Percentiles rank a stretch among this genome's conserved stretches.
These are phyloP conservation scores for Melanomma pulvis-pyrius DNA, from an alignment of 495 filamentous ascomycete species.

Conservation along the genomic window DNA sequence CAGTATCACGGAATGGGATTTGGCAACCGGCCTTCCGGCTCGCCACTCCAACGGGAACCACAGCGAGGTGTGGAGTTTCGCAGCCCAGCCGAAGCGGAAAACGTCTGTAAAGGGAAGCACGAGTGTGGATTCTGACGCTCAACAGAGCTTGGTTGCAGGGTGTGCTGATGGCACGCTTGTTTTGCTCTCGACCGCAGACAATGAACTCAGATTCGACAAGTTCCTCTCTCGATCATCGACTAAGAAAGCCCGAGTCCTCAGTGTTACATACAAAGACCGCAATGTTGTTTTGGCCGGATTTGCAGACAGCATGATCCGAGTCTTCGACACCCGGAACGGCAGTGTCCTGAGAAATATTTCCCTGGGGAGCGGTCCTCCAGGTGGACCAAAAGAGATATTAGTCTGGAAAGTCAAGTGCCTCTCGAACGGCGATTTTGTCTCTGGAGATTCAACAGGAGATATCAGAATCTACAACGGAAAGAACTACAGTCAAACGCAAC, in stretches of 20 bases:
- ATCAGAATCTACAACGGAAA: constrained; percentile 91
- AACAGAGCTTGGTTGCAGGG: constrained; percentile 81
- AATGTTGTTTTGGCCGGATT: constrained; percentile 85
- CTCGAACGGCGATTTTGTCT: constrained; percentile 85
- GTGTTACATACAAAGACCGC: constrained; percentile 83
- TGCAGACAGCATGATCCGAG: constrained; percentile 85
- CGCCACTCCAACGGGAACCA: constrained; percentile 88
- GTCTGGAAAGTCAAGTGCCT: constrained; percentile 92
- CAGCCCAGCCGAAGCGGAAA: constrained; percentile 73
- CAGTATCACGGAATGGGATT: constrained; percentile 91
- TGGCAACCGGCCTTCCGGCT: constrained; percentile 72
- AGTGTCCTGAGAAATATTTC: constrained; percentile 77
- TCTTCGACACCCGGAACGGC: constrained; percentile 84
- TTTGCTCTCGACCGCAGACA: constrained; percentile 79
- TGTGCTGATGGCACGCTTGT: constrained; percentile 91
- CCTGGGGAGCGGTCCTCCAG: constrained; percentile 72
- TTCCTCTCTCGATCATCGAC: constrained; percentile 71
- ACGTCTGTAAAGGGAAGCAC: constrained; percentile 41
- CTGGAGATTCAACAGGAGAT: constrained; percentile 91
- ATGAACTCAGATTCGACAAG: constrained; percentile 71
- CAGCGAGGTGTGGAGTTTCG: constrained; percentile 95
- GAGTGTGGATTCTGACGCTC: constrained; percentile 15
- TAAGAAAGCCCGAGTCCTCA: constrained; percentile 83
- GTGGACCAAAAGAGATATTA: constrained; percentile 79
- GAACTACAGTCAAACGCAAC: constrained; percentile 82